These are phyloP conservation scores for Rhododendron mucronatum DNA, from an alignment of 148 eudicot species.

Conservation along the genomic window DNA sequence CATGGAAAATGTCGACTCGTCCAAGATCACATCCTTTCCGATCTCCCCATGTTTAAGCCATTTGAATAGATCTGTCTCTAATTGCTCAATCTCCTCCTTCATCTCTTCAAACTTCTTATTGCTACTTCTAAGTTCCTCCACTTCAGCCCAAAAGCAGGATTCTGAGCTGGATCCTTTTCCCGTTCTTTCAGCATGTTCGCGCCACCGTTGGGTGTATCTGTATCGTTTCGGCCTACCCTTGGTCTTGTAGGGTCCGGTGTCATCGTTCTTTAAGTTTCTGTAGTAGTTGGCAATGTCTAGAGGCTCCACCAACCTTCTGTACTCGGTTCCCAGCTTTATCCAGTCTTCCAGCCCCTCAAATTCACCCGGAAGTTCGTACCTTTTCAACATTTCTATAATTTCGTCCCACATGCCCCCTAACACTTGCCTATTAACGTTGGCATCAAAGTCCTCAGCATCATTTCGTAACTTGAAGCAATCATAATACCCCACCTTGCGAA, in stretches of 20 bases:
- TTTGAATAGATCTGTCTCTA: conserved; percentile 37
- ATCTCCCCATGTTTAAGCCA: conserved; percentile 39
- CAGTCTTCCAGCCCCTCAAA: conserved; percentile 70
- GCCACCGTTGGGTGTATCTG: conserved; percentile 67
- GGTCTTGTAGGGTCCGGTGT: conserved; percentile 72
- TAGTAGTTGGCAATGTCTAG: conserved; percentile 87
- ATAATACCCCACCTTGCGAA: conserved; percentile 57
- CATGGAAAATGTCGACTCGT: conserved; percentile 58
- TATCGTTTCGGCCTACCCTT: conserved; percentile 74
- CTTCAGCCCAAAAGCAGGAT: conserved; percentile 82
- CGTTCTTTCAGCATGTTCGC: conserved; percentile 56
- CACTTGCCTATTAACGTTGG: conserved; percentile 61
- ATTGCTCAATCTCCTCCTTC: conserved; percentile 34
- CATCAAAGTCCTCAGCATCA: conserved; percentile 50
- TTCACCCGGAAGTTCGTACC: conserved; percentile 73
- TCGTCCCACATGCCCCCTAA: conserved; percentile 94
- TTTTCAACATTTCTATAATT: conserved; percentile 74
- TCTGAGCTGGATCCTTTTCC: conserved; percentile 44
- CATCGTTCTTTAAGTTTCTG: conserved; percentile 64
- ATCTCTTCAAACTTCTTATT: conserved; percentile 28
- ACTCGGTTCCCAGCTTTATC: conserved; percentile 83
- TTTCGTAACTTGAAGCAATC: conserved; percentile 77
- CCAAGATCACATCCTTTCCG: conserved; percentile 55
- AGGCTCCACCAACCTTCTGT: conserved; percentile 70
- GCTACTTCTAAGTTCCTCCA: conserved; percentile 64